Conservation (phyloP, 805 yeast genomes). For the Yamadazyma sp. region DNA sequence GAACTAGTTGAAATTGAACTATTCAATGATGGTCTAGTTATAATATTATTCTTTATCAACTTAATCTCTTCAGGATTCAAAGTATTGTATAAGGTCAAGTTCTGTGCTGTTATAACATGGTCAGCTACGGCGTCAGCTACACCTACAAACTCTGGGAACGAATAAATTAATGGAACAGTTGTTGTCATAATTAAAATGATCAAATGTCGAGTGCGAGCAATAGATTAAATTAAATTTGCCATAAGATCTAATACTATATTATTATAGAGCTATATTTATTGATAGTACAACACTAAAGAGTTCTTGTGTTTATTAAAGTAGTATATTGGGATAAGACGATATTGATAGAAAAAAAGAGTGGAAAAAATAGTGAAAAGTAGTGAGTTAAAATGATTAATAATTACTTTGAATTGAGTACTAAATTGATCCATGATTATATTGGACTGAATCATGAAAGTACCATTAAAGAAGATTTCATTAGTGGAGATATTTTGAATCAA, state of each 20-base stretch:
- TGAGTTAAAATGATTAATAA: conserved; percentile 13
- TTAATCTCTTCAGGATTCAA: conserved; percentile 33
- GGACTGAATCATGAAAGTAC: conserved; percentile 8
- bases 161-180: conserved; percentile 88
- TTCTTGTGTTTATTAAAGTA: no score
- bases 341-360: no score
- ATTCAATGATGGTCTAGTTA: conserved; percentile 12
- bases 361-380: no score
- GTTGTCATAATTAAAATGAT: conserved; percentile 61
- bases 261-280: no score
- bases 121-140: conserved; percentile 98
- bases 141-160: conserved; percentile 83
- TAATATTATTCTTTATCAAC: conserved; percentile 25
- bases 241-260: no score
- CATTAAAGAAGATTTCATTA: conserved; percentile 3
- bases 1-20: conserved; percentile 11
- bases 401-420: conserved; percentile 21
- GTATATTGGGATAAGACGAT: no score
- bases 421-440: conserved; percentile 20
- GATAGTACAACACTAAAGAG: no score
- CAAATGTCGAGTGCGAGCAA: no score
- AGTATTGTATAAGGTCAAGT: conserved; percentile 54
- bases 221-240: no score
- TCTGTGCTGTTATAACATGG: conserved; percentile 87
- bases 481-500: conserved; percentile 7